Conservation (phyloP, 805 yeast species). For the Saccharomyces mikatae region DNA sequence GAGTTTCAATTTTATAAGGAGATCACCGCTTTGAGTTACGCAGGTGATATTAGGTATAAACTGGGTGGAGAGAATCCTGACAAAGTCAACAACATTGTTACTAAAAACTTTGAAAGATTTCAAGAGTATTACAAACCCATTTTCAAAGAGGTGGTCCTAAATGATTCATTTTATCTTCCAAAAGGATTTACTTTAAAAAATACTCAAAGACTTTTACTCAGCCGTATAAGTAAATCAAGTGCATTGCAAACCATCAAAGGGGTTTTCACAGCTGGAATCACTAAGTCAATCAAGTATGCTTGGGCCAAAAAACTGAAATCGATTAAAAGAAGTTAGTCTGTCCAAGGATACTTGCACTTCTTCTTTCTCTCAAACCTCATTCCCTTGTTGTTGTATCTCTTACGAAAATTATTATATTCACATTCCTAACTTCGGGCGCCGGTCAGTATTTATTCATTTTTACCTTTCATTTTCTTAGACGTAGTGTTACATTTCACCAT, state of each 20-base stretch:
- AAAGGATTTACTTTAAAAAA: slow-evolving; percentile 34
- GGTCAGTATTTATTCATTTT: neutral
- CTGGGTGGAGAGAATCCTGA: slow-evolving; percentile 88
- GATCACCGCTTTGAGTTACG: slow-evolving; percentile 73
- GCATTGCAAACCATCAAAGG: slow-evolving; percentile 75
- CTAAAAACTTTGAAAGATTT: slow-evolving; percentile 63
- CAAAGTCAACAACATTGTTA: slow-evolving; percentile 79
- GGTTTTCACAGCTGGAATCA: slow-evolving; percentile 74
- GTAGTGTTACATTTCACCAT: neutral
- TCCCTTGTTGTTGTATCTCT: neutral
- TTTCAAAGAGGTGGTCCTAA: slow-evolving; percentile 30
- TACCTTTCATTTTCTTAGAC: neutral
- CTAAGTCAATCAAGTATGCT: slow-evolving; percentile 65
- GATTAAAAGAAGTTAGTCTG: slow-evolving; percentile 8
- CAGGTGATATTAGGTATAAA: slow-evolving; percentile 82
- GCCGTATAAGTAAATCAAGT: slow-evolving; percentile 63
- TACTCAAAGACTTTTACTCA: slow-evolving; percentile 33
- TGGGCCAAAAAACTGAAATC: slow-evolving; percentile 53
- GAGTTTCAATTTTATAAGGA: slow-evolving; percentile 65
- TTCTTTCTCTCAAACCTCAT: neutral
- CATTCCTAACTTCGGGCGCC: neutral
- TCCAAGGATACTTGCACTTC: neutral
- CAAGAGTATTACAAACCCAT: slow-evolving; percentile 65
- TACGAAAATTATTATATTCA: neutral
- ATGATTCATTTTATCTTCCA: slow-evolving; percentile 31